Percentiles rank a stretch among this genome's conserved stretches.
These are phyloP conservation scores for Cercophora newfieldiana DNA, from an alignment of 495 filamentous ascomycete species.

Conservation along the genomic window DNA sequence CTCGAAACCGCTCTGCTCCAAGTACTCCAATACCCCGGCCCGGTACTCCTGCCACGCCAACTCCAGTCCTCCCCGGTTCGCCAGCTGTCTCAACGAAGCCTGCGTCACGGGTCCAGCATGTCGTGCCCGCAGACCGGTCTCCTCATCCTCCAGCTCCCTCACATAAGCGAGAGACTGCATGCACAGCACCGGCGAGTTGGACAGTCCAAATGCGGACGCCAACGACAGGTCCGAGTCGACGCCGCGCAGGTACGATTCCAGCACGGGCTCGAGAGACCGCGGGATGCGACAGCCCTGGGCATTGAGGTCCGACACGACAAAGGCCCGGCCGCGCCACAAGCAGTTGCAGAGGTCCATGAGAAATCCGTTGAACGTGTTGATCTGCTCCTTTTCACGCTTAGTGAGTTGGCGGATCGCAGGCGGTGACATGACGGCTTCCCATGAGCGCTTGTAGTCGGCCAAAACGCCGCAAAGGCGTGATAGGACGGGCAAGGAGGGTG, in stretches of 20 bases:
- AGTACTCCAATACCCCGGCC: conserved; percentile 67
- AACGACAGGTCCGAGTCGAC: conserved; percentile 50
- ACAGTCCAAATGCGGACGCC: conserved; percentile 64
- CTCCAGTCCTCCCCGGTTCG: conserved; percentile 66
- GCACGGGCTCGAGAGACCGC: conserved; percentile 40
- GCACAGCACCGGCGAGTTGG: conserved; percentile 65
- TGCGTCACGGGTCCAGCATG: conserved; percentile 80
- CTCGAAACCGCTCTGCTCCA: conserved; percentile 63
- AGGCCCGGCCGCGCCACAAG: conserved; percentile 76
- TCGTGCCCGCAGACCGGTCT: conserved; percentile 47
- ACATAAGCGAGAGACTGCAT: conserved; percentile 68
- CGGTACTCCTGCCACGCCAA: conserved; percentile 75
- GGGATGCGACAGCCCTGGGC: conserved; percentile 71
- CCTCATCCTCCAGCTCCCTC: conserved; percentile 62
- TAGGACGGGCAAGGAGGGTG: conserved; percentile 59
- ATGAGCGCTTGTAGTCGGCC: conserved; percentile 71
- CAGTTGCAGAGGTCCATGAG: conserved; percentile 90
- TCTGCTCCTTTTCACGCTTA: conserved; percentile 52
- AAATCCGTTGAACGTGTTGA: conserved; percentile 78
- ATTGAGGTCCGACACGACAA: conserved; percentile 67
- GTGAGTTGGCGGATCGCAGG: conserved; percentile 26
- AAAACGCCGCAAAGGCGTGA: conserved; percentile 69
- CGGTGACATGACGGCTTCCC: conserved; percentile 60
- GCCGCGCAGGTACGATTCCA: conserved; percentile 48
- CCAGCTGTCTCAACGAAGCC: conserved; percentile 60